Evolutionary conservation across 768 basidiomycete species (phyloP), one percentile per base, ranked within the genome.

Genomic region (Lactifluus rugatus): DNA sequence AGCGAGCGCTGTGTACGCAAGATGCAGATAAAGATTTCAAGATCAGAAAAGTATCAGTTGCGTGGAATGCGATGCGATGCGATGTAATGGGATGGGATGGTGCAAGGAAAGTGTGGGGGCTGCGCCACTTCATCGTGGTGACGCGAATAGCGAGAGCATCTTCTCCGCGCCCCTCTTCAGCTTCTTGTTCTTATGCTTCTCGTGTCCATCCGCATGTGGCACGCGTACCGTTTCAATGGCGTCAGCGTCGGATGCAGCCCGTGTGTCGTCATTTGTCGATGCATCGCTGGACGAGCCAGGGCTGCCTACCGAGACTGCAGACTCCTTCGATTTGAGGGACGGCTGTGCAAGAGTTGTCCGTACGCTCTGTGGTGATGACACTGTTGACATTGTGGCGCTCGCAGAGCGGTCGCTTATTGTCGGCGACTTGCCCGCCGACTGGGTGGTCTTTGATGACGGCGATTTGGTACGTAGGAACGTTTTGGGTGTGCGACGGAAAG

Each of bases 111-210:
- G 25, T 2, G 21, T 26, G 21, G 5, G 3, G n/a, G 31, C 3
- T 6, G 6, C 14, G 8, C 31, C 14, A 6, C 48, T 57, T 67
- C 61, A 70, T 60, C 71, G 85, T 60, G 86, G 84, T 26, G 85
- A 81, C 44, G 85, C 84, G 70, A 92, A 91, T 62, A 92, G 74
- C 32, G 88, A 88, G 57, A 92, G 77, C 55, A 92, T 79, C 63
- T 91, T 91, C 75, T 90, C 89, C 2, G 89, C 88, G 61, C 84
- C 86, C 67, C 89, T 84, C 73, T 90, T 91, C 75, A 89, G 88
- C 73, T 84, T 90, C 75, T 81, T 88, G 66, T 70, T 82, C 80
- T 79, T 84, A 60, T 74, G 74, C 68, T 81, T 84, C 66, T 83
- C 79, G n/a, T 76, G 74, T 57, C 79, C 62, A 19, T 64, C 62